phyloP scores from a whole-genome alignment of 1,284 basidiomycete species.

The Neotropicomus parvogracilis region DNA sequence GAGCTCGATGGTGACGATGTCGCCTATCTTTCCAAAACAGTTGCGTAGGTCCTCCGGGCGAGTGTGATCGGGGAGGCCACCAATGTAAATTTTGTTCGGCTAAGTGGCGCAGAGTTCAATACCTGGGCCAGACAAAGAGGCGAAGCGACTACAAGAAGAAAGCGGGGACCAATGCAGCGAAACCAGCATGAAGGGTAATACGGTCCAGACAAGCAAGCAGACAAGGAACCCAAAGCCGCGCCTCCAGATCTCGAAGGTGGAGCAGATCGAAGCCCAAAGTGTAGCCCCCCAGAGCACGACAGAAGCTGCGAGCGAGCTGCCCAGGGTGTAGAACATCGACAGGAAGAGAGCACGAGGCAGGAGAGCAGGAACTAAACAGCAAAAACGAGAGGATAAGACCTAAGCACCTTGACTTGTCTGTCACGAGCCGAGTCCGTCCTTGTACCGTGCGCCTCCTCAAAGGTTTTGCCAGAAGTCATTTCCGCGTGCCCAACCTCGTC shows the following conservation, averaged over 20 bases:
- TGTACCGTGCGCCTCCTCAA: conserved; percentile 37
- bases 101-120: conserved; percentile 66
- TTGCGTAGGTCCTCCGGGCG: conserved; percentile 76
- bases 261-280: conserved; percentile 24
- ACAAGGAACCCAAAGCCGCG: conserved; percentile 15
- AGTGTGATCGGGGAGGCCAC: conserved; percentile 80
- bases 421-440: conserved; percentile 53
- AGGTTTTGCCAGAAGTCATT: conserved; percentile 30
- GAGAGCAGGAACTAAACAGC: conserved; percentile 28
- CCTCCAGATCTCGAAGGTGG: conserved; percentile 19
- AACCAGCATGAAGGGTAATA: conserved; percentile 23
- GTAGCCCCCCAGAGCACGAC: conserved; percentile 18
- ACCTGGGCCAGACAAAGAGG: conserved; percentile 42
- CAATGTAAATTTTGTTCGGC: conserved; percentile 88
- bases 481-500: conserved; percentile 27
- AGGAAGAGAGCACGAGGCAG: conserved; percentile 24
- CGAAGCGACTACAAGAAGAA: conserved; percentile 49
- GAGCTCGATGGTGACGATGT: conserved; percentile 70
- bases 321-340: conserved; percentile 20
- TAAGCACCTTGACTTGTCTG: conserved; percentile 88
- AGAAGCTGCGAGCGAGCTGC: conserved; percentile 15
- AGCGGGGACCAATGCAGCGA: conserved; percentile 36
- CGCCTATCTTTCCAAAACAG: conserved; percentile 82
- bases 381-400: conserved; percentile 52
- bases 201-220: conserved; percentile 24